Base-by-base conservation (phyloP, 257 asterid species). In the Salvia hispanica region DNA sequence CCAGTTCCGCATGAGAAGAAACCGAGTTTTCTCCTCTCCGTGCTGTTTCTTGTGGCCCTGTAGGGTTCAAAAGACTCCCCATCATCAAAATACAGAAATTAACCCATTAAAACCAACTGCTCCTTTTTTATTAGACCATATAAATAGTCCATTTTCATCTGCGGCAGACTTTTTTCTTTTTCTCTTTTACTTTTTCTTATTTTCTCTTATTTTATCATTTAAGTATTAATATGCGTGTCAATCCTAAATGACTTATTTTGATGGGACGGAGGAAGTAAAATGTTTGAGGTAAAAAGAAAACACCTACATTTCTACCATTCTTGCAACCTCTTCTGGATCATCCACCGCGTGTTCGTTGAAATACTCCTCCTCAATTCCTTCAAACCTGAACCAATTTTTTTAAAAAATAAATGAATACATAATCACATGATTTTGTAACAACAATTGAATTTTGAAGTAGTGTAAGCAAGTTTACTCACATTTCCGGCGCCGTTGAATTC, bases 1-100 rank as follows among this genome's bases (percentile, higher is more conserved):
- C 97, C 97, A 4, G 97, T 90, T 48, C 85, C 90, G 74, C 97
- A 90, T 3, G 97, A 90, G 84, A 90, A 84, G 71, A n/a, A 90
- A 7, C 97, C 97, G 2, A 90, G 90, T 45, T 74, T 81, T 65
- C 97, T 72, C 80, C 97, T 86, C 65, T 88, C 87, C 0, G 92
- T 86, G 76, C 90, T 83, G 80, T 88, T 90, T 45, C 78, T 83
- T 11, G 83, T 86, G 48, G 84, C 86, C 95, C 97, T 90, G 72
- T 74, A 21, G 31, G 5, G 65, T 50, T 6, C 58, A 44, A 59
- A 39, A 7, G 16, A 56, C 58, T 47, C 2, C n/a, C 43, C 7
- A 37, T 4, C n/a, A 61, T 25, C 2, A 25, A 25, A 25, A 25
- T 2, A 2, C 31, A 25, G 31, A 25, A 25, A 25, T 25, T 25